Percentiles rank a stretch among this genome's conserved stretches.
These are phyloP conservation scores for Psidium guajava DNA, from an alignment of 345 rosid genomes.

Conservation along the genomic window DNA sequence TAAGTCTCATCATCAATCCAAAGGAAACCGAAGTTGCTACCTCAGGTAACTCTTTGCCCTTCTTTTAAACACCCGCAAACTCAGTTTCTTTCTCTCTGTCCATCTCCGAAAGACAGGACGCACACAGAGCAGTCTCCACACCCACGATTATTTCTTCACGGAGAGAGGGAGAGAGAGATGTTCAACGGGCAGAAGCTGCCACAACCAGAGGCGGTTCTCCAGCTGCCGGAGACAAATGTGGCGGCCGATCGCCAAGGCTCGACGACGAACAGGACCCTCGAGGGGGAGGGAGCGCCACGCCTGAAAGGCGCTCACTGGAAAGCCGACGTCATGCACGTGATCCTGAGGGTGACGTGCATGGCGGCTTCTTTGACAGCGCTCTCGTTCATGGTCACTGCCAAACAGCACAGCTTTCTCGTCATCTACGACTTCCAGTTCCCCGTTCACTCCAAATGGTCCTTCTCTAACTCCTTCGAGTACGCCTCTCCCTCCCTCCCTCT, in stretches of 20 bases:
- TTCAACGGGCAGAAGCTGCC: slow-evolving; percentile 16
- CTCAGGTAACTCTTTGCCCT: neutral
- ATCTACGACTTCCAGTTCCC: slow-evolving; percentile 60
- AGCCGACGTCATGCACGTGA: slow-evolving; percentile 25
- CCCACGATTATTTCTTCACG: neutral
- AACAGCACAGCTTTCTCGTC: slow-evolving; percentile 37
- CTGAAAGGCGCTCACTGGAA: slow-evolving; percentile 11
- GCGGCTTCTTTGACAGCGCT: slow-evolving; percentile 35
- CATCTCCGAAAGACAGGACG: neutral
- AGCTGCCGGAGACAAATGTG: slow-evolving; percentile 15
- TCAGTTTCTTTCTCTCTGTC: neutral
- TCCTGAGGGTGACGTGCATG: slow-evolving; percentile 42
- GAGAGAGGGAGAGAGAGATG: neutral
- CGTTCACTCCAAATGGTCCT: slow-evolving; percentile 63
- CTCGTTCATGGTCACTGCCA: slow-evolving; percentile 62
- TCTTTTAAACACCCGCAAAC: neutral
- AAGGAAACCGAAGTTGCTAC: neutral
- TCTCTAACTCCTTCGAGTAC: slow-evolving; percentile 70
- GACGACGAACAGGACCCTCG: neutral
- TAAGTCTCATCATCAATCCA: neutral
- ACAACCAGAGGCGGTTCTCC: slow-evolving; percentile 10
- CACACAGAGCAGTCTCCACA: neutral
- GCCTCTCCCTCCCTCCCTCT: neutral
- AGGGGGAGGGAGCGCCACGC: neutral
- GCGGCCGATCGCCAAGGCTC: neutral